These are phyloP conservation scores for Barnettozyma wickerhamii DNA, from an alignment of 805 yeast species.

Conservation along the genomic window DNA sequence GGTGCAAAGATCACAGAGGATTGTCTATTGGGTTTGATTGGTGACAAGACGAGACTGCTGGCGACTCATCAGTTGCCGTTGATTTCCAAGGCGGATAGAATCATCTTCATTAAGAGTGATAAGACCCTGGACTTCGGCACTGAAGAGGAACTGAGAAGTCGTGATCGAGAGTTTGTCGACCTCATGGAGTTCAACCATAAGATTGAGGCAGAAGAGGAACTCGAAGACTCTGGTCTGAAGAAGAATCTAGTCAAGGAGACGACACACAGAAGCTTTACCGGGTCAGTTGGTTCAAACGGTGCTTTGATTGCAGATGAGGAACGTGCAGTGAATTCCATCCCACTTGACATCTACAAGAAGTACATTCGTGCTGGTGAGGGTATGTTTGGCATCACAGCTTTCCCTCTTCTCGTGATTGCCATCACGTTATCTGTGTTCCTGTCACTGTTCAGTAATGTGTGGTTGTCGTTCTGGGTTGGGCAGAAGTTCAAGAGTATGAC, in stretches of 20 bases:
- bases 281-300: conserved; percentile 15
- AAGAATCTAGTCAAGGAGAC: background rate
- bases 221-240: no score
- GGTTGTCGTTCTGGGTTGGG: conserved; percentile 75
- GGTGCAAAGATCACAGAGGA: conserved; percentile 69
- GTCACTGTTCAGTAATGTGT: conserved; percentile 61
- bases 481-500: conserved; percentile 41
- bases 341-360: conserved; percentile 29
- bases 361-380: conserved; percentile 40
- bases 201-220: background rate
- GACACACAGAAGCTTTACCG: no score
- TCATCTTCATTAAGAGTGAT: conserved; percentile 58
- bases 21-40: conserved; percentile 55
- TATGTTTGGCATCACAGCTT: conserved; percentile 26
- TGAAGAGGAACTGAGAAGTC: conserved; percentile 42
- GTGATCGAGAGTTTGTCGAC: conserved; percentile 43
- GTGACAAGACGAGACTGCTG: conserved; percentile 57
- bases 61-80: conserved; percentile 81
- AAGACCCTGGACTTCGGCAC: conserved; percentile 64
- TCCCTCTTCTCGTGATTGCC: conserved; percentile 17
- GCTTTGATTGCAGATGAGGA: conserved; percentile 27
- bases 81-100: conserved; percentile 59
- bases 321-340: conserved; percentile 35
- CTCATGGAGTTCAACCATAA: conserved; percentile 37
- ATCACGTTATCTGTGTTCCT: conserved; percentile 38